phyloP scores from a whole-genome alignment of 768 basidiomycete species.

The Leccinum rimulosum region DNA sequence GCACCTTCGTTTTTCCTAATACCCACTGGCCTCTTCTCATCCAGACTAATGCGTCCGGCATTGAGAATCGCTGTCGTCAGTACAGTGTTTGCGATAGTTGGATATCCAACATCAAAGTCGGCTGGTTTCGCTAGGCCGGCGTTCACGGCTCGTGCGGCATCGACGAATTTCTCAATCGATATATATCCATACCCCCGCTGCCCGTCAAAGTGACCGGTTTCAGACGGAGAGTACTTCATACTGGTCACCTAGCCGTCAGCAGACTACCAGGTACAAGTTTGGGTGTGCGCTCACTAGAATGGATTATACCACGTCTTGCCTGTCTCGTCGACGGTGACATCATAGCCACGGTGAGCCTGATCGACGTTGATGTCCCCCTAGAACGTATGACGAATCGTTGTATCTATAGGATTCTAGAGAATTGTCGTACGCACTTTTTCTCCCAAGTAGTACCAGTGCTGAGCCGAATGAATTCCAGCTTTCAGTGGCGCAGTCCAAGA shows the following conservation, averaged over 20 bases:
- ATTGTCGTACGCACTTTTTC: conserved; percentile 58
- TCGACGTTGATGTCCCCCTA: conserved; percentile 91
- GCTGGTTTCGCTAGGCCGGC: conserved; percentile 60
- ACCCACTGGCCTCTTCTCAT: conserved; percentile 82
- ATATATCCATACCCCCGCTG: conserved; percentile 91
- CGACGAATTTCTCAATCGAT: conserved; percentile 90
- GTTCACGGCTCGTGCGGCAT: conserved; percentile 78
- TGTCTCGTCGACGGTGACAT: conserved; percentile 79
- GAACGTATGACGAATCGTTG: not conserved
- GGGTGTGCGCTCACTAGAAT: conserved; percentile 69
- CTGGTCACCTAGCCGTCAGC: conserved; percentile 35
- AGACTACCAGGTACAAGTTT: not conserved
- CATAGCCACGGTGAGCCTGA: conserved; percentile 93
- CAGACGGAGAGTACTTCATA: conserved; percentile 94
- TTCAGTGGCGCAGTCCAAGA: conserved; percentile 93
- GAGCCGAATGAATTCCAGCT: conserved; percentile 85
- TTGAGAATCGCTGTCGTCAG: conserved; percentile 85
- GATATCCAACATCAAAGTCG: conserved; percentile 83
- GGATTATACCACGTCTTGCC: conserved; percentile 89
- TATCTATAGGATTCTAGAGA: not conserved
- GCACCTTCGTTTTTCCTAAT: conserved; percentile 64
- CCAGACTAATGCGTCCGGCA: conserved; percentile 85
- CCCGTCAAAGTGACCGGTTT: conserved; percentile 90
- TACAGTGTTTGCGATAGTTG: conserved; percentile 88
- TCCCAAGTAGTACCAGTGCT: conserved; percentile 95